Conservation (phyloP, 768 basidiomycete genomes). For the Lepiota brunneoincarnata region DNA sequence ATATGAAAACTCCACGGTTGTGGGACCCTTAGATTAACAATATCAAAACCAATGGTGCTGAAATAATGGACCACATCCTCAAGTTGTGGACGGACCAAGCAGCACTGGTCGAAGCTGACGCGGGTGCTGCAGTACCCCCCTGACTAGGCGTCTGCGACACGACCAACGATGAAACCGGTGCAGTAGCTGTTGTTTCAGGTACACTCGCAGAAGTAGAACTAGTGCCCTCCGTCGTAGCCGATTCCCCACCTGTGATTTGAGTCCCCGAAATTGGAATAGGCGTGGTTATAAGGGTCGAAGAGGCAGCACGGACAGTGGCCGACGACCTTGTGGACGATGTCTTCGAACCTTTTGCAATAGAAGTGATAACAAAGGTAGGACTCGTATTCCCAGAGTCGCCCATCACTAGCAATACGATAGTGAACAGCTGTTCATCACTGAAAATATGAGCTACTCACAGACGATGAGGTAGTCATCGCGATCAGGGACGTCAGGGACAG, state of each 20-base stretch:
- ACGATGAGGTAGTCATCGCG: conserved; percentile 57
- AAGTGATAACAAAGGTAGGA: conserved; percentile 56
- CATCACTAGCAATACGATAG: conserved; percentile 39
- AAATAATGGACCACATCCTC: conserved; percentile 3
- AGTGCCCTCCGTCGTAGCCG: background rate
- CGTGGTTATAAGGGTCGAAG: conserved; percentile 18
- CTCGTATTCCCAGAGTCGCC: conserved; percentile 68
- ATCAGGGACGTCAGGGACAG: conserved; percentile 46
- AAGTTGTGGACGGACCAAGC: conserved; percentile 4
- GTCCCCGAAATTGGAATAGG: conserved; percentile 32
- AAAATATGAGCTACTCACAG: conserved; percentile 43
- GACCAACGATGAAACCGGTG: background rate
- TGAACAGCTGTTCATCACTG: conserved; percentile 6
- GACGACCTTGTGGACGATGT: conserved; percentile 19
- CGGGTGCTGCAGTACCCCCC: background rate
- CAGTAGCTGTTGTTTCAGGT: background rate
- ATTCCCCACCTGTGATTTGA: conserved; percentile 27
- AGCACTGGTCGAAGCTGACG: background rate
- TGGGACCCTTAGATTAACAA: conserved; percentile 1
- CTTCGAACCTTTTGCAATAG: conserved; percentile 37
- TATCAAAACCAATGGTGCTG: conserved; percentile 1
- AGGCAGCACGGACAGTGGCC: conserved; percentile 3
- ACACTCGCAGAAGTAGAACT: background rate
- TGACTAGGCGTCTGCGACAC: background rate
- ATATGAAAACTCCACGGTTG: background rate